Percentiles rank a stretch among this genome's conserved stretches.
Evolutionary conservation across 1,139 yeast species (phyloP).

Genomic region (Sugiyamaella japonica): DNA sequence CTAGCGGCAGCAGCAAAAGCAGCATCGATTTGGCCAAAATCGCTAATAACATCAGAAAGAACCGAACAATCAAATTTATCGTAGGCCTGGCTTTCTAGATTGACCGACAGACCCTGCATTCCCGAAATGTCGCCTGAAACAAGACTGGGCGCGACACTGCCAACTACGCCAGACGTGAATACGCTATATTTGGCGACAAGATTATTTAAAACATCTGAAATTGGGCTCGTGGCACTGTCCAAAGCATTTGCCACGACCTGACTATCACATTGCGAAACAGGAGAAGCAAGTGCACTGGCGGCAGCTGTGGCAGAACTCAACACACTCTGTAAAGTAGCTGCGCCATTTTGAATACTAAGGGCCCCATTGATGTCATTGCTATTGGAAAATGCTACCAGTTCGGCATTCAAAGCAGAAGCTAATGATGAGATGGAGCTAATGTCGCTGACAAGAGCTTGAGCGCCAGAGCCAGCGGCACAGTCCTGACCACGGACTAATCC

Average conservation of each 20-base stretch:
- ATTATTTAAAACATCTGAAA: constrained; percentile 2
- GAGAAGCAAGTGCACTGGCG: constrained; percentile 13
- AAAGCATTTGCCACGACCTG: constrained; percentile 13
- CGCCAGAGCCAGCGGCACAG: neutral
- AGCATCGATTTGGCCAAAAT: constrained; percentile 14
- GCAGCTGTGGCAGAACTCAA: constrained; percentile 13
- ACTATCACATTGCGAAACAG: constrained; percentile 10
- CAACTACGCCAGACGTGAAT: constrained; percentile 5
- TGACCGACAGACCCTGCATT: constrained; percentile 12
- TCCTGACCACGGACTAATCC: neutral
- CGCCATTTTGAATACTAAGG: constrained; percentile 8
- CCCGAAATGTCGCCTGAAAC: constrained; percentile 4
- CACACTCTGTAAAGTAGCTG: neutral
- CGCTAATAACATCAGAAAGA: constrained; percentile 2
- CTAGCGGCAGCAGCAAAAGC: constrained; percentile 18
- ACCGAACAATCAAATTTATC: constrained; percentile 13
- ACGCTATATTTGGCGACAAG: constrained; percentile 4
- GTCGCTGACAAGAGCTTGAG: neutral
- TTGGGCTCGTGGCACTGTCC: constrained; percentile 1
- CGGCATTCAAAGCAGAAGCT: neutral
- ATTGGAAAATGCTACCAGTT: neutral
- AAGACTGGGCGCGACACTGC: neutral
- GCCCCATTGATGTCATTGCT: constrained; percentile 3
- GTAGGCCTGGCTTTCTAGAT: constrained; percentile 15
- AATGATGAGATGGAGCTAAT: neutral